A percentile compares a stretch with the other conserved stretches of the same genome.
These are phyloP conservation scores for Alnus glutinosa DNA, from an alignment of 306 rosid species.

Conservation along the genomic window DNA sequence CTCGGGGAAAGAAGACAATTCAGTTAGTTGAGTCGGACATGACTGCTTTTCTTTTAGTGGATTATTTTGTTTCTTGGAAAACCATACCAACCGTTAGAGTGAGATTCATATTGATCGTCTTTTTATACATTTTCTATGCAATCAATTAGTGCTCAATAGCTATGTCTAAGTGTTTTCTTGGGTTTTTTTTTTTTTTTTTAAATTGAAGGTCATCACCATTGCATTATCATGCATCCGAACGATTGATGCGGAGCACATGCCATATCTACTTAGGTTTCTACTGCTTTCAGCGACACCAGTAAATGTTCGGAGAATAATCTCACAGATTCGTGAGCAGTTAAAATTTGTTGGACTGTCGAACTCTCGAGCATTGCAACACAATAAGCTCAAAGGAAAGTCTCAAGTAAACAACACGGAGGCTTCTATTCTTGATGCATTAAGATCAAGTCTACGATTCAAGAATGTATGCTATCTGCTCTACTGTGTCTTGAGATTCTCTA, in stretches of 20 bases:
- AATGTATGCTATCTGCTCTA: slow-evolving; percentile 24
- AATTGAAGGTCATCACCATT: slow-evolving; percentile 32
- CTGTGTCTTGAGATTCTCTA: not conserved
- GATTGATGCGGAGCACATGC: slow-evolving; percentile 38
- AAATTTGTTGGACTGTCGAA: slow-evolving; percentile 38
- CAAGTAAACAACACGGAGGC: slow-evolving; percentile 27
- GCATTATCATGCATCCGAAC: slow-evolving; percentile 44
- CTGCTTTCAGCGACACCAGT: slow-evolving; percentile 39
- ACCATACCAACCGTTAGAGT: not conserved
- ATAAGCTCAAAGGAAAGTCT: slow-evolving; percentile 39
- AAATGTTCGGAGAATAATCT: slow-evolving; percentile 35
- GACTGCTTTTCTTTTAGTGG: not conserved
- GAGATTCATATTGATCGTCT: not conserved
- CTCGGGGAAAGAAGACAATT: not conserved
- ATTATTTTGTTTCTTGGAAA: not conserved
- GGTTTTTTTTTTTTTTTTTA: not conserved
- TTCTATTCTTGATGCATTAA: slow-evolving; percentile 41
- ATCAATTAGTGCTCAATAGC: not conserved
- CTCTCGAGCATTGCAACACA: slow-evolving; percentile 20
- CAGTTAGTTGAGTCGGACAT: not conserved
- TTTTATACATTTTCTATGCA: not conserved
- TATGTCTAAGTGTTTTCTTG: not conserved
- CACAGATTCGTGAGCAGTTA: slow-evolving; percentile 39
- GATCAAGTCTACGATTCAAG: slow-evolving; percentile 41
- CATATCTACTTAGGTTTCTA: slow-evolving; percentile 39